Evolutionary conservation across 441 rosid genomes (phyloP), one percentile per base, ranked within the genome.

Genomic region (Flueggea neowawraea): DNA sequence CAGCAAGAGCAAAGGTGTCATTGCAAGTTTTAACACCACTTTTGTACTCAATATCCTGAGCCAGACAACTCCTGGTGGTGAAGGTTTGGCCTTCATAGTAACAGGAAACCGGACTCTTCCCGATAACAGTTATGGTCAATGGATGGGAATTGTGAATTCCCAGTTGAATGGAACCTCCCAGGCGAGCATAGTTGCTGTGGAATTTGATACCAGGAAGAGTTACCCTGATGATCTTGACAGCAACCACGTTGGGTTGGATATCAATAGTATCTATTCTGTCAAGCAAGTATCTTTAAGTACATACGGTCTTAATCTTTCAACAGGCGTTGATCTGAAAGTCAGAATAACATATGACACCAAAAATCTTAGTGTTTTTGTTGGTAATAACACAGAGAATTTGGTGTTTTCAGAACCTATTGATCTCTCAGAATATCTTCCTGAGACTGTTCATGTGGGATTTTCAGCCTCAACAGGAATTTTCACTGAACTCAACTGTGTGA

Each of bases 151-250:
- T 1, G 84, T 89, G 55, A 84, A 85, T 56, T 63, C 66, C 8
- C 52, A 0, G 12, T 63, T 76, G n/a, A 75, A 88, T 9, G 66
- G 73, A 6, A 50, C 74, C 17, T 1, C 31, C 7, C 57, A 28
- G 48, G 73, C 89, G 11, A 16, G 16, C 13, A 75, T 80, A 1
- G 85, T 88, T 17, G 89, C 92, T 3, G 63, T 88, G 6, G 97
- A 88, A 70, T 88, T 90, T 43, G 91, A 90, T 75, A 86, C 91
- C n/a, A 66, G 74, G 67, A 75, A 70, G 82, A 88, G 89, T 72
- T 71, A 62, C 52, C 63, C 69, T 0, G 68, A 62, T 16, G 91
- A 91, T 71, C n/a, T 78, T 22, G 88, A 86, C 15, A 75, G 66
- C 50, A 88, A 88, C 67, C 97, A 88, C 54, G 79, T 88, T 28